Base-by-base conservation (phyloP, 192 early-diverging fungal genomes). In the Chytriomyces hyalinus region DNA sequence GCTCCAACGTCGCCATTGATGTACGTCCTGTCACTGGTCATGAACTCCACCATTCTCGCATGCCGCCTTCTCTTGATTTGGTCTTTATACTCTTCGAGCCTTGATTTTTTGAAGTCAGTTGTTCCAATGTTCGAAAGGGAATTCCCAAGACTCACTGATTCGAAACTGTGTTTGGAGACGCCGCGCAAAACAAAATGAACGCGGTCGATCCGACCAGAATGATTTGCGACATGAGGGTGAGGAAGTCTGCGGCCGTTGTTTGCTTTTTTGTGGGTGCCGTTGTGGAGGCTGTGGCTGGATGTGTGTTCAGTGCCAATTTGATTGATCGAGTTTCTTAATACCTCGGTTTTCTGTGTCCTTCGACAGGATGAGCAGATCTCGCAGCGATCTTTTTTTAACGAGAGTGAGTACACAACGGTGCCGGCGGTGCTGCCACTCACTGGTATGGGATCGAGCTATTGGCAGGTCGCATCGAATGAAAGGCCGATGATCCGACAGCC, bases 71-170 rank as follows among this genome's bases (percentile, higher is more conserved):
- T 36, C 8, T 59, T 78, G 8, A 78, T 51, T 20, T 24, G 7
- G 22, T 68, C 22, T 57, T 78, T 78, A 67, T 78, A 78, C 50
- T 64, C 64, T 28, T 75, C 73, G 3, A 65, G 62, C 61, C 28
- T 57, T 13, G 20, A 20, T 57, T 57, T 57, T 36, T 36, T n/a
- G 3, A n/a, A 20, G 13, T 13, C 20, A 20, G 13, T 13, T n/a
- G 15, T n/a, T 57, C 20, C 13, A 2, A 36, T 36, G 36, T 36
- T 36, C 36, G 36, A 36, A 36, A 36, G 0, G 4, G 36, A 0
- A 26, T 1, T 36, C 2, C 13, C 20, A 57, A 13, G 15, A n/a
- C 53, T 57, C 53, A 57, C 53, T n/a, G 15, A 20, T 57, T 45
- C 6, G 48, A 22, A 8, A 75, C 22, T 17, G 64, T 10, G 15